Evolutionary conservation across 1,284 basidiomycete species (phyloP).

Genomic region (Ganoderma resinaceum): DNA sequence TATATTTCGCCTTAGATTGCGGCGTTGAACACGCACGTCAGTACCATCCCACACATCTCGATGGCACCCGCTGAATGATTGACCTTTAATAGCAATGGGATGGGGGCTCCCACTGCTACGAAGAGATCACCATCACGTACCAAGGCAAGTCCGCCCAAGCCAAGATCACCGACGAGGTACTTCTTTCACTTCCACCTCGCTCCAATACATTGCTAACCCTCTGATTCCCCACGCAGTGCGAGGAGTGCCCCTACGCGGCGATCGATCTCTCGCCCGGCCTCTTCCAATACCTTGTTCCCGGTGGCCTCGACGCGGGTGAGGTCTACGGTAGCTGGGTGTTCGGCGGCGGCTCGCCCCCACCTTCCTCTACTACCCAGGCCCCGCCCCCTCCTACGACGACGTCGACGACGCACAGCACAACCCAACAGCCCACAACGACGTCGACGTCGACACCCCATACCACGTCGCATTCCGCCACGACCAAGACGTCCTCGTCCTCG

Average conservation of each 20-base stretch:
- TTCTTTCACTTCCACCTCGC: constrained; percentile 13
- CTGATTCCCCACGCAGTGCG: constrained; percentile 54
- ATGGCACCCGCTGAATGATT: background rate
- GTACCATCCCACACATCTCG: background rate
- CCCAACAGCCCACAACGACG: constrained; percentile 25
- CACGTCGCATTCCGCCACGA: constrained; percentile 7
- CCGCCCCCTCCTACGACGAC: constrained; percentile 16
- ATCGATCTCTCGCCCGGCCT: constrained; percentile 83
- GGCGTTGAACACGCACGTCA: constrained; percentile 29
- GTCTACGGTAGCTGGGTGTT: constrained; percentile 33
- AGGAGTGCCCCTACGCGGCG: constrained; percentile 71
- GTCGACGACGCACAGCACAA: constrained; percentile 14
- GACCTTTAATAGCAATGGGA: constrained; percentile 27
- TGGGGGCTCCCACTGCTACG: constrained; percentile 28
- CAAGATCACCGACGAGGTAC: constrained; percentile 35
- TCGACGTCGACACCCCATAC: constrained; percentile 18
- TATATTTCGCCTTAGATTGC: constrained; percentile 23
- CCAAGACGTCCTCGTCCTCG: background rate
- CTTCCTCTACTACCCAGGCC: constrained; percentile 6
- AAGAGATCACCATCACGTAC: constrained; percentile 28
- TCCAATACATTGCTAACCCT: background rate
- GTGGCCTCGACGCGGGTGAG: constrained; percentile 37
- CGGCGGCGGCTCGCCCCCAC: constrained; percentile 24
- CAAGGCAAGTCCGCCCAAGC: constrained; percentile 27
- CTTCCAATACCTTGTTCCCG: constrained; percentile 64